Base-by-base conservation (phyloP, 768 basidiomycete genomes). In the Ramaria sp. region DNA sequence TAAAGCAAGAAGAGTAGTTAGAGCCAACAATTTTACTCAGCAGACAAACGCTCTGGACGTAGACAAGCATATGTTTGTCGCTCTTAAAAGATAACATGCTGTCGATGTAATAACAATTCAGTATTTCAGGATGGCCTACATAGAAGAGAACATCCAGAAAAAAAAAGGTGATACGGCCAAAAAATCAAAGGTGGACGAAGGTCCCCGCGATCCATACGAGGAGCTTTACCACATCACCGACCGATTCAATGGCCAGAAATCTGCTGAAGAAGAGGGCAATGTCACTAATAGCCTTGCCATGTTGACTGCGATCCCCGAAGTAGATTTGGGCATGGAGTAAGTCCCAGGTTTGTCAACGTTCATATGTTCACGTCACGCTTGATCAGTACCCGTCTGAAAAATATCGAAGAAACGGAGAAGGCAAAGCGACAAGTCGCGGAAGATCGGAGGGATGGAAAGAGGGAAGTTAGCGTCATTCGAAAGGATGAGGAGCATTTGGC, bases 291-390 rank as follows among this genome's bases (percentile, higher is more conserved):
- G 89, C 63, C 65, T 95, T 69, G 83, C 90, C 3, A 99, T 98
- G 96, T 76, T 99, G 54, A 97, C 94, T 15, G 92, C 91, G 37
- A 98, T 99, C 63, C 96, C 95, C 0, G 96, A 98, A 67, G 92
- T 98, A 9, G 95, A 99, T 69, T 77, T 99, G 4, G 96, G 96
- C 56, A 96, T 98, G 87, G 93, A 99, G 94, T 97, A 63, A 63
- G 91, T 83, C 6, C 43, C 6, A 58, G 2, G 43, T 24, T n/a
- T 34, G 9, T 42, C 49, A 0, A 9, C n/a, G 34, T 27, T 51
- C 19, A 27, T 22, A 11, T 27, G 20, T 19, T 12, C 5, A 22
- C 45, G 13, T 45, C 50, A 55, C 22, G 47, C 39, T 46, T 13
- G 3, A 13, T n/a, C 59, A 98, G 94, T 61, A 77, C 85, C 17